phyloP scores from a whole-genome alignment of 2,329 filamentous ascomycete genomes.

The Aspergillus ustus region DNA sequence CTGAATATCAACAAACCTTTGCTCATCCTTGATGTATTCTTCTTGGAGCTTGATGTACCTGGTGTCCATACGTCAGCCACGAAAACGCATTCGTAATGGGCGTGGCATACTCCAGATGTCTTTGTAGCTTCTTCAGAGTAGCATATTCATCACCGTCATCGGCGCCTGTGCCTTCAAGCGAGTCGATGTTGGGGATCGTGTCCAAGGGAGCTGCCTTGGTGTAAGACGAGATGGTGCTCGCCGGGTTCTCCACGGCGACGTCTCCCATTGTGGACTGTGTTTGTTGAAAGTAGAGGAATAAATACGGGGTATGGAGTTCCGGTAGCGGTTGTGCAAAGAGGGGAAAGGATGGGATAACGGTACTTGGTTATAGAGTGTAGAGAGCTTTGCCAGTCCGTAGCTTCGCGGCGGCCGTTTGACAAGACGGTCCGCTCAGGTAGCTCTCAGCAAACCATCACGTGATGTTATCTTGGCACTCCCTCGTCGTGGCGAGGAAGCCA shows the following conservation, averaged over 20 bases:
- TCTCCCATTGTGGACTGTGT: conserved; percentile 71
- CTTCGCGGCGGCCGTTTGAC: not conserved
- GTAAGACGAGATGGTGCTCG: conserved; percentile 73
- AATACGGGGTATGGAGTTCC: not conserved
- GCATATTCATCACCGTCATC: conserved; percentile 93
- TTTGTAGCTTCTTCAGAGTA: conserved; percentile 92
- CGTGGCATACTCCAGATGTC: conserved; percentile 80
- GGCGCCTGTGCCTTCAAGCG: conserved; percentile 78
- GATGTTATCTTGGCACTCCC: conserved; percentile 2
- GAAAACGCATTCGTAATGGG: not conserved
- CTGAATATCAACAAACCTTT: conserved; percentile 63
- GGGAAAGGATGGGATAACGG: not conserved
- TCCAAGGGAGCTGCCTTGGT: conserved; percentile 77
- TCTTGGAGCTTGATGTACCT: conserved; percentile 97
- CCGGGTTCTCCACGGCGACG: conserved; percentile 80
- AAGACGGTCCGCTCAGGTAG: conserved; percentile 9
- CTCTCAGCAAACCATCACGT: conserved; percentile 3
- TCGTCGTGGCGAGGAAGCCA: conserved; percentile 10
- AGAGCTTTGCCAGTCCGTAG: conserved; percentile 6
- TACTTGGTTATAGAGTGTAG: conserved; percentile 1
- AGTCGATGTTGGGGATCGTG: conserved; percentile 86
- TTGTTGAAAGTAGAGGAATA: not conserved
- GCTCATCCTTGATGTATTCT: conserved; percentile 99
- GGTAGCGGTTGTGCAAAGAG: not conserved
- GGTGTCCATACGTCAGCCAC: conserved; percentile 29